A percentile compares a stretch with the other conserved stretches of the same genome.
Conservation (phyloP, 1,284 basidiomycete genomes). For the Ceratobasidium sp. region DNA sequence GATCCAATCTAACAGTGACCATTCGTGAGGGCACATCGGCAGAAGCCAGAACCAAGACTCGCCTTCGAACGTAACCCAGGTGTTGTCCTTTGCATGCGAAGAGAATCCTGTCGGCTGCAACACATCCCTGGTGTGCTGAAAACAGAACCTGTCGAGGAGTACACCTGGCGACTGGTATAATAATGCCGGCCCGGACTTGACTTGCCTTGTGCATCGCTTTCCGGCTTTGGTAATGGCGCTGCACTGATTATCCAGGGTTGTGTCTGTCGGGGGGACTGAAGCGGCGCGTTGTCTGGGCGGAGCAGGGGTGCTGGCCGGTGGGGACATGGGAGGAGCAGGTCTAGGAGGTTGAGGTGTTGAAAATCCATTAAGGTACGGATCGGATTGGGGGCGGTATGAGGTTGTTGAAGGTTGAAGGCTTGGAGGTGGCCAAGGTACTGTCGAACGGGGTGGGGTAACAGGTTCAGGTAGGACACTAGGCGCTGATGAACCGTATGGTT, state of each 20-base stretch:
- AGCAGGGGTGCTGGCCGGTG: neutral
- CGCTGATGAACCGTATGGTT: conserved; percentile 5
- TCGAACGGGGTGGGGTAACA: neutral
- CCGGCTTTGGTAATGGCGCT: conserved; percentile 72
- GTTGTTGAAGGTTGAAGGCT: neutral
- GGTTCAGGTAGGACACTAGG: conserved; percentile 11
- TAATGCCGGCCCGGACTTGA: conserved; percentile 63
- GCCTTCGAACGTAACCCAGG: conserved; percentile 70
- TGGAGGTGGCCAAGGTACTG: conserved; percentile 12
- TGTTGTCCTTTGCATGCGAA: conserved; percentile 60
- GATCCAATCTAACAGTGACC: conserved; percentile 68
- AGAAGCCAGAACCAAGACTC: conserved; percentile 42
- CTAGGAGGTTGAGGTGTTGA: conserved; percentile 29
- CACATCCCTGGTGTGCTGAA: conserved; percentile 71
- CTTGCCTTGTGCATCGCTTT: conserved; percentile 68
- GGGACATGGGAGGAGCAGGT: conserved; percentile 14
- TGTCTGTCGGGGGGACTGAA: conserved; percentile 24
- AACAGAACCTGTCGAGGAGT: conserved; percentile 66
- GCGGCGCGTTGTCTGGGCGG: neutral
- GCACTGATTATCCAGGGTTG: conserved; percentile 60
- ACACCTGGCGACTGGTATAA: conserved; percentile 55
- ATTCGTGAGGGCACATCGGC: neutral
- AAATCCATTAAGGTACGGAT: conserved; percentile 29
- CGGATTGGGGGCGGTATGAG: conserved; percentile 7
- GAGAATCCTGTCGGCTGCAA: conserved; percentile 67